phyloP scores from a whole-genome alignment of 768 basidiomycete species.

The Kwoniella sp. region DNA sequence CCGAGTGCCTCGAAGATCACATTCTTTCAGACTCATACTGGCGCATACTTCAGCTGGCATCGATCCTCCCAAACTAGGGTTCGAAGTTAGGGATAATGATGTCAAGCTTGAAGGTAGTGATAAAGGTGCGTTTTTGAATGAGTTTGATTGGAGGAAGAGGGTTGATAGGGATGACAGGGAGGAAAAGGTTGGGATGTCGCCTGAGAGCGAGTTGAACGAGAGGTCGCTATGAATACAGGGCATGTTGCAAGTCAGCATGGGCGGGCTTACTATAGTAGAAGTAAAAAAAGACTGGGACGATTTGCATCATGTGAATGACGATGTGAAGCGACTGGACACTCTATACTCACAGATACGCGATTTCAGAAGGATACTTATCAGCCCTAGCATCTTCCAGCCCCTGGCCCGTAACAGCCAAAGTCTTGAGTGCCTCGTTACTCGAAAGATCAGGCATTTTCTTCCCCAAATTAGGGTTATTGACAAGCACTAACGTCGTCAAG shows the following conservation, averaged over 20 bases:
- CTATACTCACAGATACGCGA: slow-evolving; percentile 52
- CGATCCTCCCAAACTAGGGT: slow-evolving; percentile 44
- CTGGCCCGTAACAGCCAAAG: slow-evolving; percentile 54
- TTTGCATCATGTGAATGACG: no score
- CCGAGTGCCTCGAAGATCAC: slow-evolving; percentile 48
- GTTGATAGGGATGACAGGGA: slow-evolving; percentile 39
- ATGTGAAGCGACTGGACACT: slow-evolving; percentile 7
- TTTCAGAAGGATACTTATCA: slow-evolving; percentile 32
- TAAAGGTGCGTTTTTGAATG: slow-evolving; percentile 39
- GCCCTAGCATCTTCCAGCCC: slow-evolving; percentile 37
- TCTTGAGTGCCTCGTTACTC: slow-evolving; percentile 31
- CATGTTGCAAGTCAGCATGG: no score
- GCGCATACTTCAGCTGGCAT: slow-evolving; percentile 45
- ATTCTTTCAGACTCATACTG: slow-evolving; percentile 35
- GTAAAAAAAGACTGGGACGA: no score
- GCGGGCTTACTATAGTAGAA: no score
- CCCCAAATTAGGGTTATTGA: slow-evolving; percentile 51
- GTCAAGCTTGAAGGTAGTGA: slow-evolving; percentile 47
- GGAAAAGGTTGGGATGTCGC: slow-evolving; percentile 42
- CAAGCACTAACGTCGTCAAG: slow-evolving; percentile 46
- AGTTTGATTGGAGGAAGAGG: slow-evolving; percentile 52
- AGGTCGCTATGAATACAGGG: slow-evolving; percentile 47
- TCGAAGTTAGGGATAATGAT: slow-evolving; percentile 48
- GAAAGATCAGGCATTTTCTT: slow-evolving; percentile 45
- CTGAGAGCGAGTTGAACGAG: slow-evolving; percentile 51